phyloP scores from a whole-genome alignment of 2,329 filamentous ascomycete species.

The Chaetomium strumarium region DNA sequence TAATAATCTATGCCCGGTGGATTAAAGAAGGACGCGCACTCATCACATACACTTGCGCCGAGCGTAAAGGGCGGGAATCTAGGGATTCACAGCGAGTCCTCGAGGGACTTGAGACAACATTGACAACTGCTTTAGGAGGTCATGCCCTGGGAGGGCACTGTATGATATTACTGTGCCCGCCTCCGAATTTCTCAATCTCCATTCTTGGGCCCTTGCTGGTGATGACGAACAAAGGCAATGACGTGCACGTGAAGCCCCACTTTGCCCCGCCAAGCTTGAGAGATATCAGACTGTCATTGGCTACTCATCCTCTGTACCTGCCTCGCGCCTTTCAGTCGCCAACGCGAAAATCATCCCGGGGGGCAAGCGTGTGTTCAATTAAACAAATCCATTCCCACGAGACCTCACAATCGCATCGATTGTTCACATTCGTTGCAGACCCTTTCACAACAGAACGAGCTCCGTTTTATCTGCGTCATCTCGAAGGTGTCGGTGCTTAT shows the following conservation, averaged over 20 bases:
- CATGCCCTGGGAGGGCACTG: too few species aligned
- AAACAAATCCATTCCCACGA: slow-evolving; percentile 19
- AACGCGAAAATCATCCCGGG: slow-evolving; percentile 25
- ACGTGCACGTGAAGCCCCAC: slow-evolving; percentile 21
- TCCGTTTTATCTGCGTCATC: slow-evolving; percentile 1
- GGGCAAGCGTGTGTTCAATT: slow-evolving; percentile 22
- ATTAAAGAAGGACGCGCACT: too few species aligned
- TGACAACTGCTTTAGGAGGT: too few species aligned
- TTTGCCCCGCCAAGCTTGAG: slow-evolving; percentile 7
- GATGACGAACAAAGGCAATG: slow-evolving; percentile 15
- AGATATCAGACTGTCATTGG: slow-evolving; percentile 14
- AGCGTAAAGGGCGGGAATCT: too few species aligned
- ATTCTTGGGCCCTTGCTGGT: background rate
- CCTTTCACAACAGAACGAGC: background rate
- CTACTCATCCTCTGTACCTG: slow-evolving; percentile 10
- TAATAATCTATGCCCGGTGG: too few species aligned
- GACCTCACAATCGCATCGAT: slow-evolving; percentile 1
- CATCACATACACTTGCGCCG: too few species aligned
- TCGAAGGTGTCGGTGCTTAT: background rate
- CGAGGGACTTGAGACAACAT: too few species aligned
- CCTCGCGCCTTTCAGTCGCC: slow-evolving; percentile 23
- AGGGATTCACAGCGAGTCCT: too few species aligned
- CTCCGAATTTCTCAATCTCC: background rate
- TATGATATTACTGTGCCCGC: too few species aligned
- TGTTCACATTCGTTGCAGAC: background rate